Evolutionary conservation across 768 basidiomycete genomes (phyloP), one percentile per base, ranked within the genome.

Genomic region (Hemileccinum impolitum): DNA sequence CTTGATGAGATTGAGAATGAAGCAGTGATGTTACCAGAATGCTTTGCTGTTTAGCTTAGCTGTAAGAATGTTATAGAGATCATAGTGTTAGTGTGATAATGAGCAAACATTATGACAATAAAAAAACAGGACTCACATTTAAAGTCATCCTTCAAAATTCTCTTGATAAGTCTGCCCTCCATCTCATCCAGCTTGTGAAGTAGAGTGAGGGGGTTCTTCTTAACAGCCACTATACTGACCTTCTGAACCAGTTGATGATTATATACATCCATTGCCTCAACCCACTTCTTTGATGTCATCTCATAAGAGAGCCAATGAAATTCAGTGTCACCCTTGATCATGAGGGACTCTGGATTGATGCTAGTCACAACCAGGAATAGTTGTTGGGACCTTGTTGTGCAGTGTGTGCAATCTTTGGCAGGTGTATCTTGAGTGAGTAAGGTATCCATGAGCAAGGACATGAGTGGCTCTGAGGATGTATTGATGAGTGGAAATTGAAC

Each of bases 141-240:
- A 14, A 38, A 60, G 31, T 55, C 38, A 8, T 48, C 32, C 23
- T 45, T 53, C 10, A 39, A 14, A 5, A 54, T 21, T 15, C 49
- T 28, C 12, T 47, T 39, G 21, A 51, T 41, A n/a, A 60, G 21
- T 23, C 26, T 52, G 2, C 32, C 26, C 28, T 48, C 51, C 18
- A 47, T 25, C 17, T 43, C 18, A 13, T 39, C 18, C 8, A 51
- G 32, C 12, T 45, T 32, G 19, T 18, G 35, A 13, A 43, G 51
- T 17, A 52, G 50, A 15, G 54, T 52, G 11, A 47, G 34, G 13
- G 28, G 45, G 26, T 30, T 30, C 28, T 47, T 18, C 39, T 40
- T 39, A 10, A 14, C 26, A 21, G 25, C 7, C 14, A 17, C 46
- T 8, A 10, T 18, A 23, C 23, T 23, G 23, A 23, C 23, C 3